Percentiles rank a stretch among this genome's conserved stretches.
phyloP scores from a whole-genome alignment of 441 rosid genomes.

The Erodium trifolium region DNA sequence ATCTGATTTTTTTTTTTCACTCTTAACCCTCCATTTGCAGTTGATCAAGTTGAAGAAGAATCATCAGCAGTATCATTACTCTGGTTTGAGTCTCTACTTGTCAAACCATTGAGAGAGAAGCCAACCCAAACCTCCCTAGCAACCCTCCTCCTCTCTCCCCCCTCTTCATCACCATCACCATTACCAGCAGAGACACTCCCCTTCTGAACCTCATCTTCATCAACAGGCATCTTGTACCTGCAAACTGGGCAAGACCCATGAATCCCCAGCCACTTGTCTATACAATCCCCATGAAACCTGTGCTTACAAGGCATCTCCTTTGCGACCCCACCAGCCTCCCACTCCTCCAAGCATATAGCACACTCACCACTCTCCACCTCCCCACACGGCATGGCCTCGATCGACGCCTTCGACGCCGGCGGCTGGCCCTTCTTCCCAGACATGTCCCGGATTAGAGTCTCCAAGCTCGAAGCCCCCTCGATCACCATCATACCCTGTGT shows the following conservation, averaged over 20 bases:
- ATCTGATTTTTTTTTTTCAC: not conserved
- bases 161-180: conserved; percentile 15
- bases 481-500: not conserved
- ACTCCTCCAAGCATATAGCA: conserved; percentile 61
- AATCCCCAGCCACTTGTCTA: conserved; percentile 65
- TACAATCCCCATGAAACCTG: conserved; percentile 57
- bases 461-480: conserved; percentile 1
- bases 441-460: not conserved
- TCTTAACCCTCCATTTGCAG: conserved; percentile 17
- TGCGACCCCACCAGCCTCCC: conserved; percentile 41
- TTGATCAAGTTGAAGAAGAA: conserved; percentile 6
- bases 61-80: conserved; percentile 20
- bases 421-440: not conserved
- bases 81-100: conserved; percentile 26
- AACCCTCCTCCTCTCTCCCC: conserved; percentile 29
- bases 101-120: conserved; percentile 26
- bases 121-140: conserved; percentile 37
- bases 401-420: conserved; percentile 6
- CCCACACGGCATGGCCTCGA: conserved; percentile 3
- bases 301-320: conserved; percentile 90
- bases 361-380: conserved; percentile 36
- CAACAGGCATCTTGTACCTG: conserved; percentile 73
- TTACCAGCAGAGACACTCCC: not conserved
- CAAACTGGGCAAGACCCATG: conserved; percentile 85
- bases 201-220: conserved; percentile 36